Evolutionary conservation across 176 grass and related monocot genomes (phyloP), one percentile per base, ranked within the genome.

Genomic region (Aegilops umbellulata): DNA sequence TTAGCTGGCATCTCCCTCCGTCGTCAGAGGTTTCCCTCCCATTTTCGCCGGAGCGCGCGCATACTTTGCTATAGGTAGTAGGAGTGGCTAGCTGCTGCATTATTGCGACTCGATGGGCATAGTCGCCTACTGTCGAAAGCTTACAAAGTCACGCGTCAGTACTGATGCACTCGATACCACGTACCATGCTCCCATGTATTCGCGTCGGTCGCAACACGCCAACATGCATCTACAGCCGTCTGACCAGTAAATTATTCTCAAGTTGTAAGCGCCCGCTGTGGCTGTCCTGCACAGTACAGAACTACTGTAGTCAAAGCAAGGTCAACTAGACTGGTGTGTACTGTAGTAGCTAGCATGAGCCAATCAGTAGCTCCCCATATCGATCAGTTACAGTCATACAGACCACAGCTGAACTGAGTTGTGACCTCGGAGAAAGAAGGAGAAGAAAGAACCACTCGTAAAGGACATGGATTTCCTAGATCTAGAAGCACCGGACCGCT

Each of bases 1-100:
- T 53, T 53, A 91, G 81, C 61, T 70, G 63, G 63, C 42, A 82
- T 74, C 51, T 83, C 75, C 69, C 58, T 22, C 49, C 49, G 15
- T 55, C 61, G 34, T 32, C 80, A 87, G 86, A 84, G 42, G 67
- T n/a, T n/a, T n/a, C n/a, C n/a, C n/a, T n/a, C n/a, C n/a, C n/a
- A n/a, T n/a, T n/a, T n/a, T n/a, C n/a, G n/a, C n/a, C n/a, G 35
- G 27, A 10, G 72, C 32, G 34, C 42, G 80, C n/a, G 19, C 58
- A 74, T 64, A 51, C 36, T 70, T 46, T 49, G 60, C 61, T 58
- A 26, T 53, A 53, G 10, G 60, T 11, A 8, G 34, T 34, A 34
- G 32, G 1, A 36, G n/a, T n/a, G n/a, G n/a, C n/a, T n/a, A 38
- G 13, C 26, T 16, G 17, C 76, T 6, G 14, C 74, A 60, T 65